These are phyloP conservation scores for Davidsoniella eucalypti DNA, from an alignment of 2,329 filamentous ascomycete species.

Conservation along the genomic window DNA sequence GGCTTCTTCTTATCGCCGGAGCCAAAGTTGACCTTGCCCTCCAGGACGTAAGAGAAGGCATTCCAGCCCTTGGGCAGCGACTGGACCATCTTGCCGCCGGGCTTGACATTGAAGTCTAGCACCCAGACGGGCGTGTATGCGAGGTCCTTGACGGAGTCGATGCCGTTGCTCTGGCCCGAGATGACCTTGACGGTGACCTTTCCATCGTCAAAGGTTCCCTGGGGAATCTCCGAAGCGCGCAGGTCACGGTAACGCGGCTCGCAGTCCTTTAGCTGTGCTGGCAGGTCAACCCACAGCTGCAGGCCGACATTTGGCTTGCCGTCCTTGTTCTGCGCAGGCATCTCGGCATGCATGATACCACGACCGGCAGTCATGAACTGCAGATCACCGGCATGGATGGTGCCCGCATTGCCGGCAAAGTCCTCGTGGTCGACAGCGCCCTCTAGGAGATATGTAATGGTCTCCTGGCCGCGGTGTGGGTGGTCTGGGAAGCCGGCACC, in stretches of 20 bases:
- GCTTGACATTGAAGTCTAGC: conserved; percentile 64
- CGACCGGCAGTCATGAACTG: conserved; percentile 95
- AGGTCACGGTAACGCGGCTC: conserved; percentile 89
- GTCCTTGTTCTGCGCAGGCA: conserved; percentile 67
- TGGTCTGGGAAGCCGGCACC: conserved; percentile 87
- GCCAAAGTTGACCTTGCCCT: conserved; percentile 51
- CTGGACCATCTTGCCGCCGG: conserved; percentile 64
- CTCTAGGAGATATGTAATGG: conserved; percentile 74
- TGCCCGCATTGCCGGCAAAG: conserved; percentile 72
- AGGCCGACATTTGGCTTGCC: conserved; percentile 68
- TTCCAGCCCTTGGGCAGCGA: conserved; percentile 69
- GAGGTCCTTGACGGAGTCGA: conserved; percentile 75
- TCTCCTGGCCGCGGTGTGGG: conserved; percentile 65
- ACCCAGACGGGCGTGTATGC: conserved; percentile 98
- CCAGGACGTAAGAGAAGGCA: conserved; percentile 73
- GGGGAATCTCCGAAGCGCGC: conserved; percentile 60
- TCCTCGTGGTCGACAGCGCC: conserved; percentile 86
- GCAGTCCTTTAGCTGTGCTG: conserved; percentile 63
- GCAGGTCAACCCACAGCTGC: conserved; percentile 92
- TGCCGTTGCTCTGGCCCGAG: conserved; percentile 64
- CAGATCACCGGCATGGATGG: conserved; percentile 71
- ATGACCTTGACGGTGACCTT: conserved; percentile 79
- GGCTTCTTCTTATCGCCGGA: conserved; percentile 31
- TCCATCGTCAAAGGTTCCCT: conserved; percentile 51
- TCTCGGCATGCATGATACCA: conserved; percentile 90